Percentiles rank a stretch among this genome's conserved stretches.
These are phyloP conservation scores for Penicillium sp. DNA, from an alignment of 2,329 filamentous ascomycete species.

Conservation along the genomic window DNA sequence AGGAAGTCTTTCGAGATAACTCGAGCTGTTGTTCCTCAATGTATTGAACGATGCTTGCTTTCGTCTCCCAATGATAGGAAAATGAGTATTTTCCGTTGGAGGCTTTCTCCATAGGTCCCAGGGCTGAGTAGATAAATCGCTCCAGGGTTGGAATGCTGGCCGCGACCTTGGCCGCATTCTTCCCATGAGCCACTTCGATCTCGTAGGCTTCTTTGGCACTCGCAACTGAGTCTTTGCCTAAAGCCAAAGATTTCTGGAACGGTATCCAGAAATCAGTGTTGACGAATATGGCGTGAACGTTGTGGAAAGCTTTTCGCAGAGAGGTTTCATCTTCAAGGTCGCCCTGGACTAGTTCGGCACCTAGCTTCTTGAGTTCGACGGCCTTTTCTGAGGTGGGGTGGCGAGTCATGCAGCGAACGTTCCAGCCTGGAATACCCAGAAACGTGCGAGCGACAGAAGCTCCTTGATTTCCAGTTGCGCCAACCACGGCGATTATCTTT, in stretches of 20 bases:
- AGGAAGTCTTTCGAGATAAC: slow-evolving; percentile 51
- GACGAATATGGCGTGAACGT: slow-evolving; percentile 58
- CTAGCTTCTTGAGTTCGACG: slow-evolving; percentile 22
- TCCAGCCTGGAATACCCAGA: slow-evolving; percentile 29
- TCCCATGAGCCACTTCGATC: slow-evolving; percentile 56
- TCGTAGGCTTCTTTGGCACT: slow-evolving; percentile 44
- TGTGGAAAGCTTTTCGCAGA: slow-evolving; percentile 37
- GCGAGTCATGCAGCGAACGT: slow-evolving; percentile 39
- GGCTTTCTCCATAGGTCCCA: slow-evolving; percentile 54
- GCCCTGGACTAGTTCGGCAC: slow-evolving; percentile 35
- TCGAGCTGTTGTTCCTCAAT: slow-evolving; percentile 44
- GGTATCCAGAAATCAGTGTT: slow-evolving; percentile 62
- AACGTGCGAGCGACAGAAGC: slow-evolving; percentile 34
- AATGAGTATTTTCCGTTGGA: slow-evolving; percentile 53
- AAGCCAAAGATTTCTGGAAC: slow-evolving; percentile 44
- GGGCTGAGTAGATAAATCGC: slow-evolving; percentile 56
- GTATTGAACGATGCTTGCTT: slow-evolving; percentile 55
- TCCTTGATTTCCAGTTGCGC: slow-evolving; percentile 42
- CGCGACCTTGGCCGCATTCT: slow-evolving; percentile 61
- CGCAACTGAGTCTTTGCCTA: neutral
- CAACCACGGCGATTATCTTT: slow-evolving; percentile 44
- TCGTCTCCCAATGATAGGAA: slow-evolving; percentile 55
- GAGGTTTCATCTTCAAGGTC: slow-evolving; percentile 34
- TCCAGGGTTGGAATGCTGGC: slow-evolving; percentile 49
- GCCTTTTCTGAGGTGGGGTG: slow-evolving; percentile 30